These are phyloP conservation scores for Musa troglodytarum DNA, from an alignment of 176 grass and related monocot species.

Conservation along the genomic window DNA sequence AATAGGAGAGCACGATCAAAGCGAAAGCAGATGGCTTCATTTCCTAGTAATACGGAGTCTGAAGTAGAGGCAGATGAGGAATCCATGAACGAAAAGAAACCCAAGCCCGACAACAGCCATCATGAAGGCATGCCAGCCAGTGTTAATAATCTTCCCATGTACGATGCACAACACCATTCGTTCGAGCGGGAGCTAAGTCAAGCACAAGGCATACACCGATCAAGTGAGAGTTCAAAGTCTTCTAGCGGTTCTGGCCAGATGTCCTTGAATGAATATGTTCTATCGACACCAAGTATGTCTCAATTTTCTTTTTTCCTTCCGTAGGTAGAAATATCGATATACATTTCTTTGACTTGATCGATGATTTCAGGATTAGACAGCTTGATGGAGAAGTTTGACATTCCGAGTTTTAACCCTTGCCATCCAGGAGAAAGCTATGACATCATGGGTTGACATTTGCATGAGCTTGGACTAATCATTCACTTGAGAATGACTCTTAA, in stretches of 20 bases:
- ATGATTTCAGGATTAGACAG: not conserved
- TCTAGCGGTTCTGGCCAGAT: not conserved
- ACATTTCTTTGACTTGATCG: not conserved
- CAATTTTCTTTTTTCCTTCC: not conserved
- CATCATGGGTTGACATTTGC: conserved; percentile 2
- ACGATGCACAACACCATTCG: not conserved
- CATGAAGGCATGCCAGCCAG: not conserved
- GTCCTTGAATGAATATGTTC: not conserved
- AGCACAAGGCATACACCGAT: not conserved
- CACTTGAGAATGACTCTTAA: not conserved
- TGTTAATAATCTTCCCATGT: not conserved
- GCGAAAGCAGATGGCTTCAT: not conserved
- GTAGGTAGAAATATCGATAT: not conserved
- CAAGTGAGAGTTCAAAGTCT: not conserved
- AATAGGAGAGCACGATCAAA: conserved; percentile 13
- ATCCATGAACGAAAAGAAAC: not conserved
- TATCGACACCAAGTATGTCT: conserved; percentile 53
- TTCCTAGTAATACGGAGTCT: not conserved
- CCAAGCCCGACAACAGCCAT: not conserved
- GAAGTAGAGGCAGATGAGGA: conserved; percentile 3
- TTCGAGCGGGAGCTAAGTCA: not conserved
- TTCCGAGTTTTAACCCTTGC: not conserved
- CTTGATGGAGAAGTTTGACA: not conserved
- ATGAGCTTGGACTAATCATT: not conserved
- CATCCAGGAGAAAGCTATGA: conserved; percentile 1